phyloP scores from a whole-genome alignment of 2,329 filamentous ascomycete species.

The Stachybotrys chlorohalonatus region DNA sequence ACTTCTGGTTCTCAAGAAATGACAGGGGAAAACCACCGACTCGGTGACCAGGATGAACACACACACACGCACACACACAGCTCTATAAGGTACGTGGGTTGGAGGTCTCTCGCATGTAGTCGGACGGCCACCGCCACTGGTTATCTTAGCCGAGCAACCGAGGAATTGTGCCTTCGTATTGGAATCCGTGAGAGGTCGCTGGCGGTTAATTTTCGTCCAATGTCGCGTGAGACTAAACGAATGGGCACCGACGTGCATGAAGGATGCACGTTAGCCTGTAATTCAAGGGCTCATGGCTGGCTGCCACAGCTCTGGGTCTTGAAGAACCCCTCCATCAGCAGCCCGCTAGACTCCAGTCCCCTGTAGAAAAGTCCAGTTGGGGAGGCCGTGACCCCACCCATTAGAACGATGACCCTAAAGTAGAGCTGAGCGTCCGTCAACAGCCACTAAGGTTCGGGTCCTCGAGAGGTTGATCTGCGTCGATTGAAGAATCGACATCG shows the following conservation, averaged over 20 bases:
- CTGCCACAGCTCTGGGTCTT: too few relatives aligned
- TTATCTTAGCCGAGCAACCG: not conserved
- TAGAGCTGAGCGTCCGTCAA: not conserved
- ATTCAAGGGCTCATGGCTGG: too few relatives aligned
- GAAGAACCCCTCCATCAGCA: too few relatives aligned
- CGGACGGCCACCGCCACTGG: not conserved
- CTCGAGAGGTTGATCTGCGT: not conserved
- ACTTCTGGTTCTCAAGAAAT: not conserved
- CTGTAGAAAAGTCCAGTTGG: too few relatives aligned
- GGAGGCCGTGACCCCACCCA: not conserved
- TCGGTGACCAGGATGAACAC: too few relatives aligned
- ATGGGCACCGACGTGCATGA: not conserved
- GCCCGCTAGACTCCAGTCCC: too few relatives aligned
- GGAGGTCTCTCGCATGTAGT: not conserved
- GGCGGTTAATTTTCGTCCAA: not conserved
- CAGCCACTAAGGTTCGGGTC: not conserved
- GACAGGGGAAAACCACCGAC: not conserved
- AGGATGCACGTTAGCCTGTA: not conserved
- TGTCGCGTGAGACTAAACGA: not conserved
- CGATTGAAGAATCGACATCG: not conserved
- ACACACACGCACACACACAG: too few relatives aligned
- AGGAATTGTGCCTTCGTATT: not conserved
- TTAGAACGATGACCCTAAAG: not conserved
- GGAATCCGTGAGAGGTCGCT: not conserved
- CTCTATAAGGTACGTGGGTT: not conserved